A percentile compares a stretch with the other conserved stretches of the same genome.
Evolutionary conservation across 1,139 yeast species (phyloP).

Genomic region (Geotrichum australiense): DNA sequence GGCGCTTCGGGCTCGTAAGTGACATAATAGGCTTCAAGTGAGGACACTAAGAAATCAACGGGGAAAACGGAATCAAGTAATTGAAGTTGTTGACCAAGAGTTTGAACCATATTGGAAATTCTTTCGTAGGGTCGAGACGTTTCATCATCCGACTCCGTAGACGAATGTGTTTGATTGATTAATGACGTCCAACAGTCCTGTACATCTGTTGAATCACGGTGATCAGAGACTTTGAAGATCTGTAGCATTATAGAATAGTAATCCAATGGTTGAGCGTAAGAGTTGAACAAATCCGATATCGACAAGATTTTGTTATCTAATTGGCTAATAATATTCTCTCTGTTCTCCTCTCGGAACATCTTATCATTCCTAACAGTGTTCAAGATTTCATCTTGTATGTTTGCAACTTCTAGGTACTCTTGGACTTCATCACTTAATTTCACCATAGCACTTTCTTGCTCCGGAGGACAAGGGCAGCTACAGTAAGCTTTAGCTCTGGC

Average conservation of each 20-base stretch:
- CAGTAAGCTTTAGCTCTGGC: slow-evolving; percentile 93
- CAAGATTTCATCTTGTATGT: slow-evolving; percentile 77
- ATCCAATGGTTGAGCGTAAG: slow-evolving; percentile 80
- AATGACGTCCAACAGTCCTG: slow-evolving; percentile 35
- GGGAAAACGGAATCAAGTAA: slow-evolving; percentile 77
- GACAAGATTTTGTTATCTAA: slow-evolving; percentile 61
- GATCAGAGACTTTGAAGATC: slow-evolving; percentile 75
- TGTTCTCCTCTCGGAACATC: slow-evolving; percentile 44
- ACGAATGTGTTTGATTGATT: slow-evolving; percentile 25
- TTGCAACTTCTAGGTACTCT: slow-evolving; percentile 81
- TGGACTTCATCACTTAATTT: slow-evolving; percentile 63
- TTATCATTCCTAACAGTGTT: slow-evolving; percentile 52
- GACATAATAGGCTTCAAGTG: slow-evolving; percentile 38
- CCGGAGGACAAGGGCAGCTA: slow-evolving; percentile 75
- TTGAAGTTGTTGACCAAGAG: slow-evolving; percentile 44
- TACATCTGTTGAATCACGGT: slow-evolving; percentile 36
- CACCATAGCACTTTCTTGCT: slow-evolving; percentile 52
- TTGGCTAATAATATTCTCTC: slow-evolving; percentile 43
- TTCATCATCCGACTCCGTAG: slow-evolving; percentile 30
- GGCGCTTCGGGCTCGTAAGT: slow-evolving; percentile 39
- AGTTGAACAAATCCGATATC: slow-evolving; percentile 75
- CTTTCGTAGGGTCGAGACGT: slow-evolving; percentile 29
- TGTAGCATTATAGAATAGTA: slow-evolving; percentile 75
- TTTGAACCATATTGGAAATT: slow-evolving; percentile 38
- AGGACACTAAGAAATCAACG: slow-evolving; percentile 59